Evolutionary conservation across 2,329 filamentous ascomycete genomes (phyloP), one percentile per base, ranked within the genome.

Genomic region (Hypoxylon sp.): DNA sequence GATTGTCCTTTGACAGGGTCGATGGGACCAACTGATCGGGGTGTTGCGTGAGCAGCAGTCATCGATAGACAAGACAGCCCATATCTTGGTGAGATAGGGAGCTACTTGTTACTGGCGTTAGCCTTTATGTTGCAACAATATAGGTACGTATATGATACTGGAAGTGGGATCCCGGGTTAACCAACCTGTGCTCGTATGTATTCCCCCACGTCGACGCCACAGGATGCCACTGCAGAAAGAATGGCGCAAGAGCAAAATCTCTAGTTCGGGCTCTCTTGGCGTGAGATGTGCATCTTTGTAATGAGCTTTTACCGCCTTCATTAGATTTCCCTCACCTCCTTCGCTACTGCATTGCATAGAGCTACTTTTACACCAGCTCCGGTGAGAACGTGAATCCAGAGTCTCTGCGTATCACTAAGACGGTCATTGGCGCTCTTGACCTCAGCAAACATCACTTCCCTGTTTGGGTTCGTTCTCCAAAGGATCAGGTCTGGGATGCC

Each of bases 371-470:
- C 87, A 2, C 96, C 95, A 1, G 94, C 94, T 1, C 91, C 91
- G 6, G 90, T 91, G 59, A 99, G 85, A 6, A 98, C 94, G 84
- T 98, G 93, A 75, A 98, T 97, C 96, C 96, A 99, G 73, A 99
- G 86, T 74, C 96, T 85, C 82, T 99, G 96, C 17, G 94, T 97
- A 83, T 99, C 96, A 80, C 95, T 98, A 76, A 99, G 83, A 42
- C 94, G 89, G 84, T 99, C 96, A 80, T 97, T 98, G 78, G 90
- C 91, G 73, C 90, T 93, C 83, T 94, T 94, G 63, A 94, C 92
- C 80, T 93, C 91, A 3, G 86, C 86, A 79, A 96, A 95, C 86
- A 94, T 90, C 71, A 92, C 90, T 77, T 92, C 87, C 42, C 72
- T 77, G 77, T 75, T 70, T 67, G 67, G 78, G 70, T 77, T 75